Evolutionary conservation across 495 filamentous ascomycete species (phyloP), one percentile per base, ranked within the genome.

Genomic region (Penicillium ucsense): DNA sequence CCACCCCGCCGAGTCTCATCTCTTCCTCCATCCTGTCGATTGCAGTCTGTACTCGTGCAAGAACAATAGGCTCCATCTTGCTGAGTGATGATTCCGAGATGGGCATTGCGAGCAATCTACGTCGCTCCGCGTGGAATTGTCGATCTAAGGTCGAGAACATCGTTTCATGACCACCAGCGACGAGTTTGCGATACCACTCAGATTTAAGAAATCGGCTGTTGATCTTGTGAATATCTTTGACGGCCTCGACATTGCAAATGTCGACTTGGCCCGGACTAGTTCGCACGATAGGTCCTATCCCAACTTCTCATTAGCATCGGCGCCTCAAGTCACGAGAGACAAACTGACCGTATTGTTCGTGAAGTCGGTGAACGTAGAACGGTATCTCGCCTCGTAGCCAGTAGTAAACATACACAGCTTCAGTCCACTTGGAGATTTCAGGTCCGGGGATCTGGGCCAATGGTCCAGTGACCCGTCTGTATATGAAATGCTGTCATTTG

Each of bases 271-370:
- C 43, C 4, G 67, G 67, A 29, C 53, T 51, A 11, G 68, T 55
- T 6, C 73, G 72, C 12, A 76, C 71, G 31, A 74, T 50, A 4
- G 70, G 63, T 12, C 71, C 67, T 74, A 10, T 41, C 45, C 20
- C 20, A 20, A 20, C 1, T 20, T 20, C 20, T 20, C 20, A 20
- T 20, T 20, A 20, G 20, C 20, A 20, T 20, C 20, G 20, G 20
- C 20, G 20, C 20, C 20, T 40, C 12, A 36, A 27, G 11, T 35
- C 6, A 20, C 27, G 8, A 32, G 27, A 5, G 28, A 20, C 12
- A 3, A 35, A 1, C 41, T 44, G 45, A 68, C 71, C 71, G 49
- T 74, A 73, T 62, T 64, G 50, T 41, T 65, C 41, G 46, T 76
- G 72, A 4, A 76, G 57, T 0, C 27, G 4, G n/a, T 75, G 68